Conservation (phyloP, 1,139 yeast species). For the Oligophagozyma castellii region DNA sequence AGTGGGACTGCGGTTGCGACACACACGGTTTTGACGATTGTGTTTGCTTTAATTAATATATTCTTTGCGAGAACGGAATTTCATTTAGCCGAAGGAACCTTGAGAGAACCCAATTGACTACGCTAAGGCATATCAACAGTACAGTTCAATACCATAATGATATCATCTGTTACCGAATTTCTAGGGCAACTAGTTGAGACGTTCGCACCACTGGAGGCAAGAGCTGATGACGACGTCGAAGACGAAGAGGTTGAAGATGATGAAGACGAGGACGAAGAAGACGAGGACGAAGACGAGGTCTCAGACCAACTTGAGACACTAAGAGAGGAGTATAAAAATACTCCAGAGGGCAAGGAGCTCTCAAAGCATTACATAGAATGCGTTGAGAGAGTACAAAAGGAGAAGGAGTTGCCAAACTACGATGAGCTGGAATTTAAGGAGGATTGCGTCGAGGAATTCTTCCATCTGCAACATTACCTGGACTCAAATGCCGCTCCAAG, state of each 20-base stretch:
- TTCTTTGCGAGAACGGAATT: too few relatives aligned
- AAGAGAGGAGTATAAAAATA: conserved; percentile 53
- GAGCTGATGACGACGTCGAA: conserved; percentile 42
- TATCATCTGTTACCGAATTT: conserved; percentile 39
- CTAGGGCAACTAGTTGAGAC: conserved; percentile 70
- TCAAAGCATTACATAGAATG: conserved; percentile 91
- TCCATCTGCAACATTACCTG: conserved; percentile 90
- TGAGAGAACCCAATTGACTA: too few relatives aligned
- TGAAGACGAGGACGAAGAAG: conserved; percentile 61
- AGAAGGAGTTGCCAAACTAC: conserved; percentile 70
- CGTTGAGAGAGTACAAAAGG: conserved; percentile 84
- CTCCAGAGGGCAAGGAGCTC: conserved; percentile 57
- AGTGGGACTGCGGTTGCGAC: too few relatives aligned
- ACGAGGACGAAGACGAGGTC: conserved; percentile 64
- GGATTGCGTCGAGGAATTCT: conserved; percentile 95
- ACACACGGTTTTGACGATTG: too few relatives aligned
- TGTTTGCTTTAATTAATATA: too few relatives aligned
- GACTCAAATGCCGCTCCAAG: conserved; percentile 90
- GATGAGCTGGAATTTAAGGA: conserved; percentile 75
- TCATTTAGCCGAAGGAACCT: too few relatives aligned
- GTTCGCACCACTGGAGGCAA: conserved; percentile 66
- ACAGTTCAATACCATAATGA: conserved; percentile 25
- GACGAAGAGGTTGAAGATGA: conserved; percentile 43
- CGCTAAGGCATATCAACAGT: too few relatives aligned
- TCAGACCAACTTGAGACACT: conserved; percentile 57